Percentiles rank a stretch among this genome's conserved stretches.
Conservation (phyloP, 1,284 basidiomycete genomes). For the Exobasidium rhododendri region DNA sequence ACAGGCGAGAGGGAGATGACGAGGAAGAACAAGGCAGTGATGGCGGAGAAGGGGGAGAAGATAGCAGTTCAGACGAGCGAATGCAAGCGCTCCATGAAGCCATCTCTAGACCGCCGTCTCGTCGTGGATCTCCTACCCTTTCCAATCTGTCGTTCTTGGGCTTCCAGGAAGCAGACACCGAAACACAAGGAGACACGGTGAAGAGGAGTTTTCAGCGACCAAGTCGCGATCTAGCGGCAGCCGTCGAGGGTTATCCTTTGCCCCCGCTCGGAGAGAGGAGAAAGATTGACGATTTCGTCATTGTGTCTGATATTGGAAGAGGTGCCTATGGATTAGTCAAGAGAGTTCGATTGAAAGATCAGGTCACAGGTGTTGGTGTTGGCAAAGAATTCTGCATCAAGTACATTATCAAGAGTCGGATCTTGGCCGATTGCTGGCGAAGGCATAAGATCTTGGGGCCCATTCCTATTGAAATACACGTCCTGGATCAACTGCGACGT, state of each 20-base stretch:
- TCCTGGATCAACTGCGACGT: slow-evolving; percentile 78
- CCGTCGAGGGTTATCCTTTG: slow-evolving; percentile 8
- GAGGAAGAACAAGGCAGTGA: slow-evolving; percentile 8
- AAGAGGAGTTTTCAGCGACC: not conserved
- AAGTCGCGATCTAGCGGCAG: not conserved
- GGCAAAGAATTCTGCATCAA: slow-evolving; percentile 78
- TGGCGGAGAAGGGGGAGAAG: slow-evolving; percentile 2
- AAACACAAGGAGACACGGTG: not conserved
- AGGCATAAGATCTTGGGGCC: slow-evolving; percentile 88
- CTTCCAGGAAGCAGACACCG: not conserved
- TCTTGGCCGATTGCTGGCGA: slow-evolving; percentile 98
- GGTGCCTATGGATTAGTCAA: slow-evolving; percentile 98
- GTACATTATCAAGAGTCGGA: slow-evolving; percentile 96
- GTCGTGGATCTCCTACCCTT: slow-evolving; percentile 3
- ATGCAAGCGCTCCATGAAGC: slow-evolving; percentile 22
- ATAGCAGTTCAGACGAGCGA: slow-evolving; percentile 11
- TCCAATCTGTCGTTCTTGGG: not conserved
- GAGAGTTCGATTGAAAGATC: slow-evolving; percentile 72
- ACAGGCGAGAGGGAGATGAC: slow-evolving; percentile 7
- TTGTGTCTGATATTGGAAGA: slow-evolving; percentile 59
- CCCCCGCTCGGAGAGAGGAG: slow-evolving; percentile 14
- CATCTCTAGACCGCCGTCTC: slow-evolving; percentile 20
- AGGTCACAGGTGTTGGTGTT: slow-evolving; percentile 4
- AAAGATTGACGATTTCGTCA: slow-evolving; percentile 43
- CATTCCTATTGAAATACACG: slow-evolving; percentile 97